Evolutionary conservation across 768 basidiomycete species (phyloP).

Genomic region (Auriscalpium vulgare): DNA sequence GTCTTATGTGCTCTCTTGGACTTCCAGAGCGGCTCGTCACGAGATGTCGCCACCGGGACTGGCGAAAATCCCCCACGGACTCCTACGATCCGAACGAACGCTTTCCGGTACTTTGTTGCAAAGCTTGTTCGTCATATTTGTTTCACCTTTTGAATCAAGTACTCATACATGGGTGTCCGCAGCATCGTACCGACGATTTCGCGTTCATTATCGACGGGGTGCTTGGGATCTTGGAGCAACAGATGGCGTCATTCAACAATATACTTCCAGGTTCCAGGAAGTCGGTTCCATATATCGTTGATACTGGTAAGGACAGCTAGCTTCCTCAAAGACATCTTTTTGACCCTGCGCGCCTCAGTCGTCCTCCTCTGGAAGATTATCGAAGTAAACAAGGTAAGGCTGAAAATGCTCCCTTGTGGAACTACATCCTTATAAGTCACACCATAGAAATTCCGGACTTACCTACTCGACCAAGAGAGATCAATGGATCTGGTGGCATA

Average conservation of each 20-base stretch:
- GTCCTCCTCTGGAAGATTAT: slow-evolving; percentile 86
- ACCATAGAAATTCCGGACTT: slow-evolving; percentile 80
- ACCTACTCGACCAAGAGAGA: slow-evolving; percentile 73
- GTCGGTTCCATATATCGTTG: slow-evolving; percentile 73
- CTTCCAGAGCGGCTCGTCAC: slow-evolving; percentile 71
- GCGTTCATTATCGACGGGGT: slow-evolving; percentile 75
- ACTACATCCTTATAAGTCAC: not conserved
- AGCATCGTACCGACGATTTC: slow-evolving; percentile 91
- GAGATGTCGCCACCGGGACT: slow-evolving; percentile 37
- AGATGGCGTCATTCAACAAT: slow-evolving; percentile 65
- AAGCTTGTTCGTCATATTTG: slow-evolving; percentile 58
- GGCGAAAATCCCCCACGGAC: slow-evolving; percentile 36
- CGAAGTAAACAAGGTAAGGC: slow-evolving; percentile 79
- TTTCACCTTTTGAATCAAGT: not conserved
- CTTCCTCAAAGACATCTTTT: not conserved
- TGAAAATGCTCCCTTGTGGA: not conserved
- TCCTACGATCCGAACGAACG: slow-evolving; percentile 68
- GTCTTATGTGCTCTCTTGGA: slow-evolving; percentile 69
- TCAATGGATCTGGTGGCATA: slow-evolving; percentile 71
- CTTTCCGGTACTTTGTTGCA: slow-evolving; percentile 87
- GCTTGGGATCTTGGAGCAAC: slow-evolving; percentile 58
- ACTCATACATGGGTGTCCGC: not conserved
- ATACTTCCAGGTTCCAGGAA: slow-evolving; percentile 81
- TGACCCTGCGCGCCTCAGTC: slow-evolving; percentile 34
- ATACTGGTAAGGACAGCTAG: slow-evolving; percentile 52